Percentiles rank a stretch among this genome's conserved stretches.
phyloP scores from a whole-genome alignment of 2,329 filamentous ascomycete species.

The Pseudodiploospora longispora region DNA sequence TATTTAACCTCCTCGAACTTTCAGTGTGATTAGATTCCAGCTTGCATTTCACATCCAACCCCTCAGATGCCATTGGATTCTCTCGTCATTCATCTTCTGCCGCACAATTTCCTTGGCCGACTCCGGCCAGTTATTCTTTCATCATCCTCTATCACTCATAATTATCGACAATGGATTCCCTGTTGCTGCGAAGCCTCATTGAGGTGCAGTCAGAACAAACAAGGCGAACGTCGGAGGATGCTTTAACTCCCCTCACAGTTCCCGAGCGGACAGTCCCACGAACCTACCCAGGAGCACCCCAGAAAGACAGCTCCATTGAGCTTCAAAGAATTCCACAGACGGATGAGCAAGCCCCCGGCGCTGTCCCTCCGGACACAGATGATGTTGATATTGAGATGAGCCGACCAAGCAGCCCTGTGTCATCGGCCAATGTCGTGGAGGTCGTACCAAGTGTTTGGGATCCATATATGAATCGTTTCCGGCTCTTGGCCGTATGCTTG shows the following conservation, averaged over 20 bases:
- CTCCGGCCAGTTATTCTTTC: too few relatives aligned
- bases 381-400: conserved; percentile 43
- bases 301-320: conserved; percentile 21
- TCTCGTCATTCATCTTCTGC: too few relatives aligned
- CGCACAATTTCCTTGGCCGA: too few relatives aligned
- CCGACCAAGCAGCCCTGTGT: conserved; percentile 37
- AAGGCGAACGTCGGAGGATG: conserved; percentile 11
- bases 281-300: conserved; percentile 30
- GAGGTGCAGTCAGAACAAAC: conserved; percentile 20
- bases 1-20: too few relatives aligned
- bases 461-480: conserved; percentile 61
- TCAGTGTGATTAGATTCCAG: background rate
- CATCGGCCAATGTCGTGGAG: conserved; percentile 30
- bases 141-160: background rate
- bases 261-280: conserved; percentile 30
- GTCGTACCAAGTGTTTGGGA: conserved; percentile 50
- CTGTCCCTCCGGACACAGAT: conserved; percentile 4
- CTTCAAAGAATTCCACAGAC: conserved; percentile 16
- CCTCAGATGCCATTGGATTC: too few relatives aligned
- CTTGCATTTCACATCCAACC: too few relatives aligned
- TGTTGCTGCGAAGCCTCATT: conserved; percentile 24
- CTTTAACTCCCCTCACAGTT: conserved; percentile 15
- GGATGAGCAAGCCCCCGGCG: conserved; percentile 6
- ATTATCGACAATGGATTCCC: conserved; percentile 23
- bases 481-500: conserved; percentile 56